Percentiles rank a stretch among this genome's conserved stretches.
phyloP scores from a whole-genome alignment of 2,329 filamentous ascomycete genomes.

The Ambrosiella beaveri region DNA sequence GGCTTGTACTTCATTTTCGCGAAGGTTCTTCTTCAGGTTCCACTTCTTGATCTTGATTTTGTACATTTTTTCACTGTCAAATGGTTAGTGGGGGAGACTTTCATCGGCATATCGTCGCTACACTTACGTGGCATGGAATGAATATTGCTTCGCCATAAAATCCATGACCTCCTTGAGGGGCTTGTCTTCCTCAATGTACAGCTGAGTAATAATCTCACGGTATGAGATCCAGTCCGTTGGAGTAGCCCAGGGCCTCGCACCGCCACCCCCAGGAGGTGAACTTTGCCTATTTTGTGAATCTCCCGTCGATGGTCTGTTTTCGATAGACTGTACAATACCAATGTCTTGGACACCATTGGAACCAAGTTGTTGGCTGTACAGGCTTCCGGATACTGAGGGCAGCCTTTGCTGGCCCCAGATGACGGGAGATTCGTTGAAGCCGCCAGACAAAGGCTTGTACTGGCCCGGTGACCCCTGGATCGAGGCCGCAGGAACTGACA shows the following conservation, averaged over 20 bases:
- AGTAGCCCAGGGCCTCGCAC: slow-evolving; percentile 12
- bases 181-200: slow-evolving; percentile 12
- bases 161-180: slow-evolving; percentile 13
- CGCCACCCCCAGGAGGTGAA: background rate
- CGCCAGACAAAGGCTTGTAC: slow-evolving; percentile 4
- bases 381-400: slow-evolving; percentile 4
- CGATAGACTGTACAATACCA: slow-evolving; percentile 7
- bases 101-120: background rate
- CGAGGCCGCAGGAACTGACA: slow-evolving; percentile 7
- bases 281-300: slow-evolving; percentile 6
- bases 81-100: background rate
- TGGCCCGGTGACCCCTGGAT: slow-evolving; percentile 11
- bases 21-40: slow-evolving; percentile 13
- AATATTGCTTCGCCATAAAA: slow-evolving; percentile 9
- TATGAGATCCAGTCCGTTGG: slow-evolving; percentile 11
- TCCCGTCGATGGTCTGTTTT: slow-evolving; percentile 10
- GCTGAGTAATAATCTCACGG: slow-evolving; percentile 9
- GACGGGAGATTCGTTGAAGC: slow-evolving; percentile 4
- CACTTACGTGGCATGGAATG: slow-evolving; percentile 12
- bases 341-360: background rate
- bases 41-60: slow-evolving; percentile 13
- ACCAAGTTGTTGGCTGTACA: background rate
- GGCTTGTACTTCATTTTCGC: slow-evolving; percentile 11
- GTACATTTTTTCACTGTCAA: slow-evolving; percentile 12
- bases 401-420: slow-evolving; percentile 10